Percentiles rank a stretch among this genome's conserved stretches.
These are phyloP conservation scores for Cercospora sp. DNA, from an alignment of 2,329 filamentous ascomycete species.

Conservation along the genomic window DNA sequence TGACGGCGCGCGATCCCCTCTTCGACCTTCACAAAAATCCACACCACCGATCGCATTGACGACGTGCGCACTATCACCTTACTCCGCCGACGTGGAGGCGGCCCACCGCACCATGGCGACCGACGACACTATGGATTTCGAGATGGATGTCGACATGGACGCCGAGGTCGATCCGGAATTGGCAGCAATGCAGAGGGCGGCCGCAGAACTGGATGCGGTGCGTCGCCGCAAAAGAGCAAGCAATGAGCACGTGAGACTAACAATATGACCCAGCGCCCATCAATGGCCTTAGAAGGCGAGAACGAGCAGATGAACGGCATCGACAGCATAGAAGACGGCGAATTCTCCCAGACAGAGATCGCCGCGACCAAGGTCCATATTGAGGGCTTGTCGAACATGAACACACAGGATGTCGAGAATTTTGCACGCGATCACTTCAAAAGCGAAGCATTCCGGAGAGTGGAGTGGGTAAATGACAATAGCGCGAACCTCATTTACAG, in stretches of 20 bases:
- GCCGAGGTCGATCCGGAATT: slow-evolving; percentile 39
- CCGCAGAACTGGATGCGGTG: slow-evolving; percentile 32
- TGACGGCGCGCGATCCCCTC: background rate
- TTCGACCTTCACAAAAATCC: background rate
- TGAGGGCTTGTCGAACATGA: slow-evolving; percentile 77
- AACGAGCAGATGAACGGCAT: slow-evolving; percentile 32
- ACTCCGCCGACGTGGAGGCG: slow-evolving; percentile 11
- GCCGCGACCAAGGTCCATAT: slow-evolving; percentile 73
- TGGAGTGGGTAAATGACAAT: slow-evolving; percentile 95
- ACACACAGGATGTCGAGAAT: slow-evolving; percentile 73
- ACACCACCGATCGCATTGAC: background rate
- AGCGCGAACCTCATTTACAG: slow-evolving; percentile 84
- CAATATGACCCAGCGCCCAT: slow-evolving; percentile 24
- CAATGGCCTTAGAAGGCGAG: slow-evolving; percentile 24
- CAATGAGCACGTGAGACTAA: slow-evolving; percentile 19
- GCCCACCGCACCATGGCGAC: slow-evolving; percentile 8
- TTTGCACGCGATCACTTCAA: slow-evolving; percentile 66
- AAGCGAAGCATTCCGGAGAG: slow-evolving; percentile 55
- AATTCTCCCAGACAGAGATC: slow-evolving; percentile 34
- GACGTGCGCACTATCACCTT: slow-evolving; percentile 3
- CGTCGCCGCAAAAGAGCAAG: slow-evolving; percentile 8
- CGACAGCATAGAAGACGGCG: slow-evolving; percentile 37
- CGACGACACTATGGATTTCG: slow-evolving; percentile 19
- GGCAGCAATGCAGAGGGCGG: slow-evolving; percentile 36
- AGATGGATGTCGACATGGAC: slow-evolving; percentile 31